Evolutionary conservation across 805 yeast species (phyloP).

Genomic region (Yarrowia osloensis): DNA sequence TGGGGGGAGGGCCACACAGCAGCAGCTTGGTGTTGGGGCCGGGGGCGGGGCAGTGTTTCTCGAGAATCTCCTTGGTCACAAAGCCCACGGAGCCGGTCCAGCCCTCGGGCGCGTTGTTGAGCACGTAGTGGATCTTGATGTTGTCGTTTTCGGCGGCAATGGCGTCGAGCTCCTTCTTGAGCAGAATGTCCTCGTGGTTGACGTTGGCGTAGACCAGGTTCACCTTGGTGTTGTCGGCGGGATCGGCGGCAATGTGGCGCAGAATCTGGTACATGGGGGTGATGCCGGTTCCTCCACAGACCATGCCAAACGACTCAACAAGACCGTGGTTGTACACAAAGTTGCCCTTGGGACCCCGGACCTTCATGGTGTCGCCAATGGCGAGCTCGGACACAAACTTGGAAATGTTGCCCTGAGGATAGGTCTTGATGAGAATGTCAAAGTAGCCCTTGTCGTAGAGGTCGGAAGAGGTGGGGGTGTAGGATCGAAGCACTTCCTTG

Average conservation of each 20-base stretch:
- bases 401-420: conserved; percentile 84
- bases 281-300: conserved; percentile 96
- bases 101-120: conserved; percentile 65
- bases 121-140: conserved; percentile 67
- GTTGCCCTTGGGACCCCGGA: conserved; percentile 86
- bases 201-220: conserved; percentile 79
- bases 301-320: conserved; percentile 75
- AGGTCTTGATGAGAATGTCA: conserved; percentile 81
- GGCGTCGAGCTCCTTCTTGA: conserved; percentile 75
- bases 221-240: conserved; percentile 74
- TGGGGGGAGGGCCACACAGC: conserved; percentile 92
- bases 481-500: conserved; percentile 80
- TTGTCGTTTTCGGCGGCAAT: conserved; percentile 54
- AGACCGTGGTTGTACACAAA: conserved; percentile 79
- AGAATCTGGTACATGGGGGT: conserved; percentile 94
- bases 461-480: conserved; percentile 74
- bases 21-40: conserved; percentile 65
- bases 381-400: conserved; percentile 66
- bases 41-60: conserved; percentile 62
- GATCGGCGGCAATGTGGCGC: conserved; percentile 70
- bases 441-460: conserved; percentile 74
- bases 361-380: conserved; percentile 75
- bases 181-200: conserved; percentile 72
- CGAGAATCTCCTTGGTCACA: conserved; percentile 72
- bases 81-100: conserved; percentile 90